Percentiles rank a stretch among this genome's conserved stretches.
These are phyloP conservation scores for Acorus calamus DNA, from an alignment of 106 monocot species.

Conservation along the genomic window DNA sequence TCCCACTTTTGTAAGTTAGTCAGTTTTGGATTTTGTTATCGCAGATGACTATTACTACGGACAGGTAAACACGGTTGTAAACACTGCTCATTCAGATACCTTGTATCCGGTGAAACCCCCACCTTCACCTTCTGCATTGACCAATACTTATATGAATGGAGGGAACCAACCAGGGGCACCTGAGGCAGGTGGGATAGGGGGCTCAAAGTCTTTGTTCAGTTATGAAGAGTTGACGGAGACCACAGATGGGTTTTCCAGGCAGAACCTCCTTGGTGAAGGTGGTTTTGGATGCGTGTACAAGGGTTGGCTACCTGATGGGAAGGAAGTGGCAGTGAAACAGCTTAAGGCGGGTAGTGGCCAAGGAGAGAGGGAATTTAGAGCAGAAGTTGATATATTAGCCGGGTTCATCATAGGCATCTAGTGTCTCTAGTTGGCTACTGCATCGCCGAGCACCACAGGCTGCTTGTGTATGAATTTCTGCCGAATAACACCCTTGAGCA, in stretches of 20 bases:
- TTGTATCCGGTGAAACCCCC: neutral
- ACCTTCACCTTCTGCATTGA: slow-evolving; percentile 1
- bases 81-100: slow-evolving; percentile 14
- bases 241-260: slow-evolving; percentile 6
- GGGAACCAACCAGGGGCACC: neutral
- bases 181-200: neutral
- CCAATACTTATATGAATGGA: neutral
- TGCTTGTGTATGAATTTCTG: slow-evolving; percentile 16
- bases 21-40: neutral
- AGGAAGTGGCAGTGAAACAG: slow-evolving; percentile 12
- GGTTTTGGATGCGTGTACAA: slow-evolving; percentile 12
- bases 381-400: neutral
- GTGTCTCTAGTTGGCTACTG: slow-evolving; percentile 9
- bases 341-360: slow-evolving; percentile 1
- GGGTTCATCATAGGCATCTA: neutral
- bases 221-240: slow-evolving; percentile 5
- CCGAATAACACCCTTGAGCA: slow-evolving; percentile 4
- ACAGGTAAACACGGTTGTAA: slow-evolving; percentile 10
- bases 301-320: slow-evolving; percentile 4
- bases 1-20: neutral
- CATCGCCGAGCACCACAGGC: slow-evolving; percentile 1
- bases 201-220: slow-evolving; percentile 6
- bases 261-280: slow-evolving; percentile 10
- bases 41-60: slow-evolving; percentile 35
- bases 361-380: slow-evolving; percentile 14